These are phyloP conservation scores for Erysimum cheiri DNA, from an alignment of 441 rosid species.

Conservation along the genomic window DNA sequence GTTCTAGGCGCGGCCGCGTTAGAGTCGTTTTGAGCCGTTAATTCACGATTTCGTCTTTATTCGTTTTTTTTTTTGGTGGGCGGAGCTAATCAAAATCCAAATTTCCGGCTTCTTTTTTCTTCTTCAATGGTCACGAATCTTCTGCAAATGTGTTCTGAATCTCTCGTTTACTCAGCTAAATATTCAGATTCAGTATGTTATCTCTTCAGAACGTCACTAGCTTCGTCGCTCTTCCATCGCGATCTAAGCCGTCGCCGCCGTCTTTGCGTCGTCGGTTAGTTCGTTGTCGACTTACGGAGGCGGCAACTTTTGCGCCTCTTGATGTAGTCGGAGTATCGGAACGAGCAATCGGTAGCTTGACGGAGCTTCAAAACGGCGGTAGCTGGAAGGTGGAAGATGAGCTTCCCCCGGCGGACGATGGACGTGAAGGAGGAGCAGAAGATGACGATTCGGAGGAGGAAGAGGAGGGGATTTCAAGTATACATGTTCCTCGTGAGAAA, in stretches of 20 bases:
- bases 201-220: constrained; percentile 50
- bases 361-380: constrained; percentile 32
- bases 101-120: not conserved
- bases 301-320: constrained; percentile 30
- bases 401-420: constrained; percentile 23
- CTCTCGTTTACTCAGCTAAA: constrained; percentile 10
- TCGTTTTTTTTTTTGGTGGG: constrained; percentile 1
- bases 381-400: constrained; percentile 33
- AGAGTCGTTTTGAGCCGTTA: constrained; percentile 49
- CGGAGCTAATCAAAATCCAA: constrained; percentile 30
- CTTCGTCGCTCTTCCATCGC: constrained; percentile 48
- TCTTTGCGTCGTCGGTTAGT: constrained; percentile 29
- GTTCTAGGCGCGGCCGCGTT: constrained; percentile 40
- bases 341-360: constrained; percentile 23
- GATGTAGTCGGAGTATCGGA: constrained; percentile 37
- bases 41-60: constrained; percentile 43
- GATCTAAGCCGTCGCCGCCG: constrained; percentile 10
- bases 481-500: constrained; percentile 80
- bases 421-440: constrained; percentile 36
- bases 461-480: constrained; percentile 60
- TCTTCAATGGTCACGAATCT: constrained; percentile 41
- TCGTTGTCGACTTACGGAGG: constrained; percentile 37
- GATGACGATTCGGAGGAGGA: constrained; percentile 46
- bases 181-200: constrained; percentile 46
- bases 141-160: constrained; percentile 34